Evolutionary conservation across 140 eudicot species (phyloP), one percentile per base, ranked within the genome.

Genomic region (Flaveria floridana): DNA sequence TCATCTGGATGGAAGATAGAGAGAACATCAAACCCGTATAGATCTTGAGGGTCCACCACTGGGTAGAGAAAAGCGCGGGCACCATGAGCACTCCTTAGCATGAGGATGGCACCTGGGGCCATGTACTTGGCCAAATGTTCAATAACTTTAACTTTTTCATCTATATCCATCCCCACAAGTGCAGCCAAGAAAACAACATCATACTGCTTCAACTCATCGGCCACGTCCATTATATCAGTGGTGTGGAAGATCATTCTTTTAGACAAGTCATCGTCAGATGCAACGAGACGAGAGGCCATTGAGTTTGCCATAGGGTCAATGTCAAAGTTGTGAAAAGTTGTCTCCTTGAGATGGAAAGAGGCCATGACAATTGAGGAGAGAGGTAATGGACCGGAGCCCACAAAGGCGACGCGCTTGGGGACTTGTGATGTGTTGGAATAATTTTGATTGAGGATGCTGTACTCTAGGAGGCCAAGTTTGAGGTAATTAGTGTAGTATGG

Each of bases 11-110:
- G 92, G 26, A 55, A 89, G 48, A 86, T 84, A 8, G 92, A 82
- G 25, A 86, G 83, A 67, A 89, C 82, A 53, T 89, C 84, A 52
- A 89, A 89, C 5, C 96, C 92, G 16, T 64, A 71, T 2, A 89
- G 78, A 73, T 78, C 79, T 42, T 80, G 28, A 3, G 85, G 82
- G 19, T 86, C 88, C n/a, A 89, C 83, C 68, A 86, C 85, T 2
- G 89, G 96, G 58, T 89, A 89, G 5, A 89, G 83, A 62, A 89
- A 89, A 25, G 86, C 89, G 1, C 88, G 79, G 1, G 96, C 96
- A 10, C 89, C 96, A 65, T 86, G 92, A 10, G 89, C 96, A 68
- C 92, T 89, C 82, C 95, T 76, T 8, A 86, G 76, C 87, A 86
- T 78, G 71, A 89, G 59, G 5, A 80, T 42, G n/a, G 89, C 89